Conservation (phyloP, 352 stramenopile species). For the Globisporangium recalcitrans region DNA sequence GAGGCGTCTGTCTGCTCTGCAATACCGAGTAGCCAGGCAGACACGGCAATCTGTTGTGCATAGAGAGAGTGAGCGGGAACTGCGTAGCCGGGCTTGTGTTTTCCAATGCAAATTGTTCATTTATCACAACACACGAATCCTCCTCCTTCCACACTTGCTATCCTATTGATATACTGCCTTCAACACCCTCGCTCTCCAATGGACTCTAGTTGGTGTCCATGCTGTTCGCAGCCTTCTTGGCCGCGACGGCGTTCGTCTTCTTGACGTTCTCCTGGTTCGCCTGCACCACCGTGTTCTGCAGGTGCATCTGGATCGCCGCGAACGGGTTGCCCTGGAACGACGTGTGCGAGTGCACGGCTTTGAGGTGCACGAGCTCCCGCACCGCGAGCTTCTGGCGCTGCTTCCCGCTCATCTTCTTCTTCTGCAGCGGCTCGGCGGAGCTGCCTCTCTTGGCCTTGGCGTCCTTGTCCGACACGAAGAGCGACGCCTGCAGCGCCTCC, state of each 20-base stretch:
- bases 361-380: slow-evolving; percentile 76
- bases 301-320: slow-evolving; percentile 79
- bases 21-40: slow-evolving; percentile 82
- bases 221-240: slow-evolving; percentile 21
- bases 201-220: slow-evolving; percentile 33
- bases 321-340: slow-evolving; percentile 82
- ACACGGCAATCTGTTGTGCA: background rate
- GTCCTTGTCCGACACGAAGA: slow-evolving; percentile 55
- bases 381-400: slow-evolving; percentile 83
- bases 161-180: background rate
- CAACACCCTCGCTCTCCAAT: background rate
- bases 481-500: slow-evolving; percentile 59
- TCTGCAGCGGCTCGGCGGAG: slow-evolving; percentile 15
- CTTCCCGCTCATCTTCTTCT: slow-evolving; percentile 69
- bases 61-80: background rate
- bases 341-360: slow-evolving; percentile 78
- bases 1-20: slow-evolving; percentile 92
- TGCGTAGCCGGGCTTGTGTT: background rate
- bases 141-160: background rate
- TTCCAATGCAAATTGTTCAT: slow-evolving; percentile 11
- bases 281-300: slow-evolving; percentile 84
- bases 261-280: slow-evolving; percentile 57
- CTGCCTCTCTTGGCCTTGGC: slow-evolving; percentile 21
- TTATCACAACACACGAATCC: slow-evolving; percentile 4
- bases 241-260: slow-evolving; percentile 27